Evolutionary conservation across 257 asterid species (phyloP), one percentile per base, ranked within the genome.

Genomic region (Handroanthus guayacan): DNA sequence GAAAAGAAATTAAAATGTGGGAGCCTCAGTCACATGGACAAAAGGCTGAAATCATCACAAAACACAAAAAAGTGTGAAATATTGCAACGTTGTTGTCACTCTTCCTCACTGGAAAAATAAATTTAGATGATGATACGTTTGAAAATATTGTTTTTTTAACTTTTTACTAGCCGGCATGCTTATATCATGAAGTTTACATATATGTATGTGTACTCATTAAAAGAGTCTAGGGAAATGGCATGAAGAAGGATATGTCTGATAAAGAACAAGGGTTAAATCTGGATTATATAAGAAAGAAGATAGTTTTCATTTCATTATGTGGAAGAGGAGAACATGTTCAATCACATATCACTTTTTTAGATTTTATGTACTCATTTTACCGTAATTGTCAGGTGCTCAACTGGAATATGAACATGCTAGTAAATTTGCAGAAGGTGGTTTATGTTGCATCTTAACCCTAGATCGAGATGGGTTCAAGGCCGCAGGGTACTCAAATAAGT

Each of bases 11-110:
- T 36, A 38, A 75, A 47, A 69, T 74, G 86, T 79, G 89, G 81
- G 85, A 76, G 81, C 91, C 85, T 74, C 78, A 44, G 17, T 64
- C 92, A 79, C 90, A 79, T 88, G 90, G 82, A 48, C 1, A 57
- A 71, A 82, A 75, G 65, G 76, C 60, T 48, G 54, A 79, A 77
- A 77, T 79, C 69, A 81, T 82, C 57, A 67, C 82, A 56, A 66
- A n/a, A 77, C 41, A 48, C 18, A 57, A 9, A 82, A 25, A 25
- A 25, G 31, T 39, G 63, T 20, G 77, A 14, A 43, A 54, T 72
- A 25, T 25, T 25, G 71, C 62, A 76, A 57, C 71, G 56, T 80
- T 82, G 51, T 45, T 65, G 66, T 62, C 77, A 76, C 77, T 67
- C 63, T 63, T 62, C 58, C 37, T 62, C 56, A 31, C 51, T 48